Conservation (phyloP, 2,329 filamentous ascomycete species). For the Penicillium brevicompactum region DNA sequence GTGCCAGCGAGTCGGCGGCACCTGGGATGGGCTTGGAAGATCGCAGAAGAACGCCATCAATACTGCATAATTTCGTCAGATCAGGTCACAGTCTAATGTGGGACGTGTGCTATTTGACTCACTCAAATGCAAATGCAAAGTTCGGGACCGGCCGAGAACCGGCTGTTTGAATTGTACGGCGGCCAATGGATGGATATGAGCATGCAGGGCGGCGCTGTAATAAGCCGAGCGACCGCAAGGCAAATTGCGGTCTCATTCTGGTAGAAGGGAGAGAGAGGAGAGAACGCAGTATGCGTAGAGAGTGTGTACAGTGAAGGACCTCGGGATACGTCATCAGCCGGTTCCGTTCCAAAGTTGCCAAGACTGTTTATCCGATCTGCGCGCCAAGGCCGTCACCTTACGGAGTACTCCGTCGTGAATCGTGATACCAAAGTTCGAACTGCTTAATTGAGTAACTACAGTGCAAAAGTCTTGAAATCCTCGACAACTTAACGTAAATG, state of each 20-base stretch:
- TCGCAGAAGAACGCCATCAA: slow-evolving; percentile 93
- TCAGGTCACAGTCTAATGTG: neutral
- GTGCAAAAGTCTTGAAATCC: no score
- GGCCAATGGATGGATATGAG: slow-evolving; percentile 17
- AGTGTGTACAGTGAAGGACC: neutral
- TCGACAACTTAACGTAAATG: no score
- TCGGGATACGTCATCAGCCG: slow-evolving; percentile 4
- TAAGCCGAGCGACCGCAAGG: slow-evolving; percentile 30
- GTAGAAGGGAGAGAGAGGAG: neutral
- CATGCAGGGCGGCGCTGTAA: slow-evolving; percentile 28
- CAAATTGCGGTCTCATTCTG: slow-evolving; percentile 30
- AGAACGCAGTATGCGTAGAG: neutral
- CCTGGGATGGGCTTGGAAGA: slow-evolving; percentile 77
- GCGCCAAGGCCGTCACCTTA: neutral
- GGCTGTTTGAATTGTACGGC: slow-evolving; percentile 32
- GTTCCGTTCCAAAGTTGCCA: neutral
- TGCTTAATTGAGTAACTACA: no score
- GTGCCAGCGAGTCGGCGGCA: slow-evolving; percentile 71
- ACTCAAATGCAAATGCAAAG: slow-evolving; percentile 52
- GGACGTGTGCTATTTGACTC: slow-evolving; percentile 21
- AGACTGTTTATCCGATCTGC: neutral
- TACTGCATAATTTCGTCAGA: slow-evolving; percentile 51
- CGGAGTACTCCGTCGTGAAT: no score
- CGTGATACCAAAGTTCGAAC: no score
- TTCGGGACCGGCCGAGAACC: slow-evolving; percentile 36